Percentiles rank a stretch among this genome's conserved stretches.
Evolutionary conservation across 2,329 filamentous ascomycete species (phyloP).

Genomic region (Curvularia verruculosa): DNA sequence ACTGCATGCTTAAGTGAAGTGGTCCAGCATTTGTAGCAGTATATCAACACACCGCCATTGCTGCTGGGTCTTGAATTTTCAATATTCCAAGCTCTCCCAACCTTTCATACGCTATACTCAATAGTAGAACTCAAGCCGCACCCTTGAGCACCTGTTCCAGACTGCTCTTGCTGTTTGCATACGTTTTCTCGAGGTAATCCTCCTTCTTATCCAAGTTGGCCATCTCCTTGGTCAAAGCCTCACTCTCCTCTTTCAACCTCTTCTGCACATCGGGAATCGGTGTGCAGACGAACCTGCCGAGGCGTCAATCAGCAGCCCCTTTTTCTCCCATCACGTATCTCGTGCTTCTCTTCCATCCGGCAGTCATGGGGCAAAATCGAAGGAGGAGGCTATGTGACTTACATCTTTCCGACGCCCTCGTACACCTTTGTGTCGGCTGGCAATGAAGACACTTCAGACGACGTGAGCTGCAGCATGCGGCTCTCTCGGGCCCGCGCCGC

Average conservation of each 20-base stretch:
- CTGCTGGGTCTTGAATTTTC: background rate
- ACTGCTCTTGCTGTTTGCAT: constrained; percentile 90
- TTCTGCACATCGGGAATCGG: constrained; percentile 74
- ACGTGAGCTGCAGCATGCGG: constrained; percentile 85
- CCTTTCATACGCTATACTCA: background rate
- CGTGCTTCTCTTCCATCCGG: background rate
- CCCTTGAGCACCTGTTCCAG: constrained; percentile 83
- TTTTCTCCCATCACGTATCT: background rate
- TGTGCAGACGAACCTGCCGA: constrained; percentile 82
- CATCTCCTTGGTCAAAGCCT: constrained; percentile 77
- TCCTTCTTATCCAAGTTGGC: constrained; percentile 84
- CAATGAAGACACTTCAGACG: constrained; percentile 79
- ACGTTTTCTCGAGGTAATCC: constrained; percentile 91
- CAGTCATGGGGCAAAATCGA: background rate
- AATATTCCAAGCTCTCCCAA: background rate
- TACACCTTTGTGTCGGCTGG: constrained; percentile 81
- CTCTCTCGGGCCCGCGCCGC: constrained; percentile 84
- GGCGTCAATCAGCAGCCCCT: background rate
- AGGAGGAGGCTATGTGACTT: constrained; percentile 10
- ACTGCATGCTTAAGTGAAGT: background rate
- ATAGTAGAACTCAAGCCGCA: constrained; percentile 20
- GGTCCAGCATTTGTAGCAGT: background rate
- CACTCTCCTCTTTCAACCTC: constrained; percentile 76
- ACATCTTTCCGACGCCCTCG: constrained; percentile 98
- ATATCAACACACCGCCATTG: background rate